These are phyloP conservation scores for Suhomyces sp. DNA, from an alignment of 805 yeast genomes.

Conservation along the genomic window DNA sequence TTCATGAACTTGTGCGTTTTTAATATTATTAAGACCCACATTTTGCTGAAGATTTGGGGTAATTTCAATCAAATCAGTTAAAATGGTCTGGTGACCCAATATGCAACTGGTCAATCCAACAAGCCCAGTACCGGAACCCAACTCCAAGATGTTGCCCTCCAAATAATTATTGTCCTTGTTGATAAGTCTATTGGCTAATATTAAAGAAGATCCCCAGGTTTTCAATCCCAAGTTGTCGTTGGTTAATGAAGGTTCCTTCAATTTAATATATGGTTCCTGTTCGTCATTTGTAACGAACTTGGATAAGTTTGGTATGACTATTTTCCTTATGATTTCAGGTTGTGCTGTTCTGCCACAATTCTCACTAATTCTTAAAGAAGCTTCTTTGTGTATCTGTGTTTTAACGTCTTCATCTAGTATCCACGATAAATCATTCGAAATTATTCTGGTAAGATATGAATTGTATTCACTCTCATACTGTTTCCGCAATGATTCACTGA, in stretches of 20 bases:
- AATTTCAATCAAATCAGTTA: constrained; percentile 83
- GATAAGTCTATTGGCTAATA: constrained; percentile 58
- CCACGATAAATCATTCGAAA: constrained; percentile 53
- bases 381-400: constrained; percentile 48
- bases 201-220: constrained; percentile 92
- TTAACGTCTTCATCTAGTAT: constrained; percentile 30
- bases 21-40: constrained; percentile 47
- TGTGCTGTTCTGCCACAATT: constrained; percentile 83
- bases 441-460: constrained; percentile 48
- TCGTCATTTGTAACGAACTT: constrained; percentile 7
- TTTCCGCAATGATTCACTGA: constrained; percentile 27
- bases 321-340: constrained; percentile 65
- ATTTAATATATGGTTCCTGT: constrained; percentile 24
- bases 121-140: constrained; percentile 96
- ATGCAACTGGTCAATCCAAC: constrained; percentile 70
- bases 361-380: constrained; percentile 71
- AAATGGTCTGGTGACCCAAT: constrained; percentile 47
- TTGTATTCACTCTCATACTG: constrained; percentile 39
- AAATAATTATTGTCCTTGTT: constrained; percentile 18
- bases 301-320: constrained; percentile 44
- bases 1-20: constrained; percentile 41
- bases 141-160: constrained; percentile 51
- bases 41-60: constrained; percentile 65
- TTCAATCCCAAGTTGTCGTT: constrained; percentile 86
- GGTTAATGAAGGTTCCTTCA: constrained; percentile 84